Conservation (phyloP, 768 basidiomycete species). For the Asterophora parasitica region DNA sequence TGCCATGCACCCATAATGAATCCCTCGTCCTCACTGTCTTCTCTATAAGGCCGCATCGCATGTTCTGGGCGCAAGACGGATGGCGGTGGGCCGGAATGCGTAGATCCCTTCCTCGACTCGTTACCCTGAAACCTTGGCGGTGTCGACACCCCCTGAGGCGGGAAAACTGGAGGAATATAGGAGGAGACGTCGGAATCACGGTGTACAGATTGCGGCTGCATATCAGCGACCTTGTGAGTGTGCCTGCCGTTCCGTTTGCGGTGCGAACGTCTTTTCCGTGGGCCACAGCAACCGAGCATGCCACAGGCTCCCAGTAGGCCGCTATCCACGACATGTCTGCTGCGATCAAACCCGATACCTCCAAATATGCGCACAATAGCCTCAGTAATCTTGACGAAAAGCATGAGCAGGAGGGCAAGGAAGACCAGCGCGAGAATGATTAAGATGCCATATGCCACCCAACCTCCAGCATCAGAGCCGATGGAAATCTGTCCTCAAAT, state of each 20-base stretch:
- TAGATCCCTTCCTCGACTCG: constrained; percentile 44
- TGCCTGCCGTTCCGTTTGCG: constrained; percentile 15
- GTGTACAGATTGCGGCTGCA: constrained; percentile 14
- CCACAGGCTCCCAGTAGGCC: constrained; percentile 85
- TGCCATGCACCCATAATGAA: constrained; percentile 97
- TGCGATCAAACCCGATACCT: constrained; percentile 78
- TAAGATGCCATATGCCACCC: constrained; percentile 93
- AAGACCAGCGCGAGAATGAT: constrained; percentile 80
- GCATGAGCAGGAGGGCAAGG: constrained; percentile 75
- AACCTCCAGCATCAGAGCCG: constrained; percentile 73
- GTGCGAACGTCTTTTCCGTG: constrained; percentile 33
- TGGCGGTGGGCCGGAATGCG: constrained; percentile 57
- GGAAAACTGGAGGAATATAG: constrained; percentile 41
- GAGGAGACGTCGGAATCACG: constrained; percentile 46
- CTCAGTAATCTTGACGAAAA: constrained; percentile 81
- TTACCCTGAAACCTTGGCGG: constrained; percentile 30
- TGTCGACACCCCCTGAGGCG: constrained; percentile 24
- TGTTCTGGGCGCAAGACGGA: constrained; percentile 79
- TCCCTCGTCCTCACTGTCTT: constrained; percentile 79
- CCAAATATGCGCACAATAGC: constrained; percentile 75
- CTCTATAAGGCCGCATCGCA: constrained; percentile 67
- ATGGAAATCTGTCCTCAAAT: constrained; percentile 65
- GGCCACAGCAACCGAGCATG: constrained; percentile 61
- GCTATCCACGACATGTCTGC: constrained; percentile 71
- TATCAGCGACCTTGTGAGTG: constrained; percentile 17